Conservation (phyloP, 2,329 filamentous ascomycete species). For the Beauveria sp. region DNA sequence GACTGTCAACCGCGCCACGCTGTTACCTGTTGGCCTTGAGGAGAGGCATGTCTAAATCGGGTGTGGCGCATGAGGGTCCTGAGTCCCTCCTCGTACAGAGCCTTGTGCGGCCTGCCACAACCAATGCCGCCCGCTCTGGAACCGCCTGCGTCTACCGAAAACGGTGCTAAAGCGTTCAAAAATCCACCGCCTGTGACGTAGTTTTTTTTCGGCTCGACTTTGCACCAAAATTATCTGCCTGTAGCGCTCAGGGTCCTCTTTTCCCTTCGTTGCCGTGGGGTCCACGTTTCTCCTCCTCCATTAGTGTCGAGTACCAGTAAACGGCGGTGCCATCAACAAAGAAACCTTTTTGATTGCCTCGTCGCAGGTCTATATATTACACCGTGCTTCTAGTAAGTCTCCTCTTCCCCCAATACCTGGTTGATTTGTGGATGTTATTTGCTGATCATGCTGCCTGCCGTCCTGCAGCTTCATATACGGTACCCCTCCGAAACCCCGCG, state of each 20-base stretch:
- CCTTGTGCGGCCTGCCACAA: background rate
- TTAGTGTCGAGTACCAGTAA: background rate
- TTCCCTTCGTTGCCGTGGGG: background rate
- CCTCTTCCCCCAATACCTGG: background rate
- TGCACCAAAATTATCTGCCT: background rate
- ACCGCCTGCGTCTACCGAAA: background rate
- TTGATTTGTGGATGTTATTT: background rate
- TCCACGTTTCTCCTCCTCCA: conserved; percentile 4
- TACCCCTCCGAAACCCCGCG: conserved; percentile 9
- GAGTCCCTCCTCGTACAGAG: background rate
- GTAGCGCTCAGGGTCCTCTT: background rate
- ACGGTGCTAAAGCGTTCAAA: background rate
- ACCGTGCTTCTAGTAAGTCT: background rate
- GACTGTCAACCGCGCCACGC: too few species aligned
- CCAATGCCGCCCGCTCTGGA: background rate
- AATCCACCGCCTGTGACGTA: background rate
- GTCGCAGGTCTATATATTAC: background rate
- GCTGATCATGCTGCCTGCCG: background rate
- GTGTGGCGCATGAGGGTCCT: background rate
- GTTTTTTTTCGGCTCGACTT: background rate
- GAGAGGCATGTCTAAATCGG: background rate
- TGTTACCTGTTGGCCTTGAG: background rate
- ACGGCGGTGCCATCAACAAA: background rate
- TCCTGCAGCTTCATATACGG: background rate
- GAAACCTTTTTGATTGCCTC: background rate